These are phyloP conservation scores for Globisporangium paddicum DNA, from an alignment of 352 stramenopile species.

Conservation along the genomic window DNA sequence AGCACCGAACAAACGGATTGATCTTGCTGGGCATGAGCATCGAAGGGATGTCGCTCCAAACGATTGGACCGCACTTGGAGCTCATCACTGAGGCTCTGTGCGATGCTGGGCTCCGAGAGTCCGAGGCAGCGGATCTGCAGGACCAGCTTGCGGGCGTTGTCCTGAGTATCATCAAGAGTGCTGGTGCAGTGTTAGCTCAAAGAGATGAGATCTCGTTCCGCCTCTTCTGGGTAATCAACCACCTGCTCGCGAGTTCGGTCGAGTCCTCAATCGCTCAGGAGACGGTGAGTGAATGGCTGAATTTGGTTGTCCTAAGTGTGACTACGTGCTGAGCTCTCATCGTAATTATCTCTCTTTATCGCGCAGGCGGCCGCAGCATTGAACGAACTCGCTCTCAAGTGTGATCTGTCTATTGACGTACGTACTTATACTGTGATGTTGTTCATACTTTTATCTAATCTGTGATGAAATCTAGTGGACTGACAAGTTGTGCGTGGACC, in stretches of 20 bases:
- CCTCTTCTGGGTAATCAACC: constrained; percentile 79
- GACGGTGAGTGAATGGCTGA: constrained; percentile 25
- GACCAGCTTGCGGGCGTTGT: constrained; percentile 58
- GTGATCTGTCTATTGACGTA: constrained; percentile 40
- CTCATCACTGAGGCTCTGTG: constrained; percentile 71
- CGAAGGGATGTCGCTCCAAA: constrained; percentile 63
- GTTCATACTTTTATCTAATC: no score
- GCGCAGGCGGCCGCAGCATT: constrained; percentile 36
- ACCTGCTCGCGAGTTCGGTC: constrained; percentile 54
- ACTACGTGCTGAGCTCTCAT: neutral
- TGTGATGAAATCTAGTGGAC: no score
- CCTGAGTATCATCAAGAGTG: constrained; percentile 56
- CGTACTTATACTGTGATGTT: constrained; percentile 1
- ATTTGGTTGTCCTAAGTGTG: neutral
- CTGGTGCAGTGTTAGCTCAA: constrained; percentile 29
- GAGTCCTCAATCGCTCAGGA: constrained; percentile 48
- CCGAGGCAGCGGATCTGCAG: constrained; percentile 66
- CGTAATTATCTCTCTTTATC: neutral
- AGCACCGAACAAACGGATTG: constrained; percentile 74
- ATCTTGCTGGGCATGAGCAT: constrained; percentile 80
- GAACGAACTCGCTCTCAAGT: constrained; percentile 24
- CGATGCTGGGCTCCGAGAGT: constrained; percentile 61
- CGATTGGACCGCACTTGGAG: constrained; percentile 58
- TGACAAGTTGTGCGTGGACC: no score
- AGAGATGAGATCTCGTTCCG: constrained; percentile 56